Evolutionary conservation across 1,284 basidiomycete species (phyloP), one percentile per base, ranked within the genome.

Genomic region (Puccinia brachypodii): DNA sequence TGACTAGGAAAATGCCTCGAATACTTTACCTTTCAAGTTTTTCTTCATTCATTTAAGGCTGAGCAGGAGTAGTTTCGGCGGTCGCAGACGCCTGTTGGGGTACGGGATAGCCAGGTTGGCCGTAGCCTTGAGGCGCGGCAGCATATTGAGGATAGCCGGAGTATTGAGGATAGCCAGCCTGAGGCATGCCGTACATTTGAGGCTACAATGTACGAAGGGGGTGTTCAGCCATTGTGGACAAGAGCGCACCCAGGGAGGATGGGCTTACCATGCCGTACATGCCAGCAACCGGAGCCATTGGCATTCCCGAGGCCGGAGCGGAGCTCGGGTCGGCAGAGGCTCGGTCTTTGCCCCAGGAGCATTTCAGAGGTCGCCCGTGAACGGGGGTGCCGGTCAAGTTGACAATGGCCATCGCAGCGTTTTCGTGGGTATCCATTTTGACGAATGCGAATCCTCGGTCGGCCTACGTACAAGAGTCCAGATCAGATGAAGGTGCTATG

Each of bases 381-480:
- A 98, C 93, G 89, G 94, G 93, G 87, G 94, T 93, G 78, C 96
- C 95, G 87, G 96, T 94, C 77, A 98, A 89, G 85, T 96, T 93
- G 83, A 95, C 92, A 85, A 99, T 98, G 38, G 96, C 96, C 91
- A 94, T 92, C 14, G 96, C 95, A 75, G 96, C 96, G 86, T 97
- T 95, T 87, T 97, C 95, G 87, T 98, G 96, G 66, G 94, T 95
- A 88, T 98, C 96, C 81, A 98, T 90, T 88, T 98, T 98, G 86
- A 98, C 95, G 86, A 99, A 99, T 0, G 96, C 96, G 87, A 98
- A 98, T 42, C 96, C 96, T 83, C 95, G 92, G 88, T 98, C 96
- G 81, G 95, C 91, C 88, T 84, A 83, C 7, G 22, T 47, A 40
- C 22, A 31, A n/a, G 28, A 62, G 22, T 0, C 11, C 33, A 42